Base-by-base conservation (phyloP, 192 early-diverging fungal genomes). In the Diversispora eburnea region DNA sequence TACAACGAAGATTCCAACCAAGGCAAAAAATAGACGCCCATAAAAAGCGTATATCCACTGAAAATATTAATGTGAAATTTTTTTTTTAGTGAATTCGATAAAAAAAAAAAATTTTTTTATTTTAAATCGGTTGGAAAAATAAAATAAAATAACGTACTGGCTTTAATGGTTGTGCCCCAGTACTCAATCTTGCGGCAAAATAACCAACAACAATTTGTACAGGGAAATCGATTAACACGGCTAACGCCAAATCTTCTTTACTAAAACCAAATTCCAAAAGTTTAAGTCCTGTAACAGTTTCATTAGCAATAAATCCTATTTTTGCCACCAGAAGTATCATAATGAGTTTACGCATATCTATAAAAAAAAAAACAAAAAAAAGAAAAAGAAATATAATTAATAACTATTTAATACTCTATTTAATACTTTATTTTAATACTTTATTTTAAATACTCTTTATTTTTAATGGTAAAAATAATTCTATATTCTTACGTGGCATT, bases 191-290 rank as follows among this genome's bases (percentile, higher is more conserved):
- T 15, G 95, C 97, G 0, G 96, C 96, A 80, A 95, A 97, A 79
- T 98, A 98, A 13, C 97, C 97, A 85, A 99, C 95, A 70, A 97
- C 81, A 54, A 99, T 89, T 80, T 99, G 95, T 63, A 97, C 86
- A 1, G 97, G 97, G 64, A 99, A 99, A 77, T 99, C 97, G 19
- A 98, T 89, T 75, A 99, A 80, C 7, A 95, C 94, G 0, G 94
- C 87, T 52, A 96, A 78, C 2, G 96, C 95, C 81, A 99, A 82
- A 73, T 98, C 95, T 80, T 99, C 97, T 76, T 94, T 96, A 64
- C 90, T 88, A 77, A 99, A 87, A 1, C 97, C 96, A 62, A 93
- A 92, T 75, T 99, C 97, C 12, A 99, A 83, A 33, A 99, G 82
- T 82, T 99, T 99, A 33, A 99, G 81, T 17, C 89, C 92, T 2